phyloP scores from a whole-genome alignment of 2,329 filamentous ascomycete species.

The Exophiala sideris region DNA sequence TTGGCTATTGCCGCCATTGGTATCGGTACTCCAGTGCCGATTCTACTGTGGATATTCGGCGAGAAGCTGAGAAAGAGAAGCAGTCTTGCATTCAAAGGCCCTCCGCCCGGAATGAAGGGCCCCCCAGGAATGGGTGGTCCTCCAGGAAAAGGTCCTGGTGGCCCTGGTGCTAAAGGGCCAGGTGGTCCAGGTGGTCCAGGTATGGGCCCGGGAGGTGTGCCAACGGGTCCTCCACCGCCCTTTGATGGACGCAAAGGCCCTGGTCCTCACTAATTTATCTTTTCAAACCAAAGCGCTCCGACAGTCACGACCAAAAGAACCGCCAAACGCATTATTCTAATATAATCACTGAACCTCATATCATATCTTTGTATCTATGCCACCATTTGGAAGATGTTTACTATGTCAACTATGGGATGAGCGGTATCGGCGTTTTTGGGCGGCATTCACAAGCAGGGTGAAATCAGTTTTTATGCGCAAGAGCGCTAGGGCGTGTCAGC shows the following conservation, averaged over 20 bases:
- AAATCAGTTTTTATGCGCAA: slow-evolving; percentile 5
- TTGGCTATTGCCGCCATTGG: slow-evolving; percentile 42
- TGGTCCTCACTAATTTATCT: slow-evolving; percentile 5
- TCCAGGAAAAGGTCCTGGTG: slow-evolving; percentile 13
- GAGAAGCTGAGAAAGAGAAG: slow-evolving; percentile 37
- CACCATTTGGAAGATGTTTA: slow-evolving; percentile 9
- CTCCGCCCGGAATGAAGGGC: slow-evolving; percentile 22
- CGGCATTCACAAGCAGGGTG: slow-evolving; percentile 3
- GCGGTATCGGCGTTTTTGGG: slow-evolving; percentile 21
- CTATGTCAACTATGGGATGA: slow-evolving; percentile 24
- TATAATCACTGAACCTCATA: slow-evolving; percentile 12
- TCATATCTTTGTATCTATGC: slow-evolving; percentile 21
- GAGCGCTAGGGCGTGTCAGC: slow-evolving; percentile 1
- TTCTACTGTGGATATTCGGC: slow-evolving; percentile 48
- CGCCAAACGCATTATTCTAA: slow-evolving; percentile 13
- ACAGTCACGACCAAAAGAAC: slow-evolving; percentile 4
- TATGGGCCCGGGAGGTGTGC: slow-evolving; percentile 16
- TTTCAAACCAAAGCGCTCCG: slow-evolving; percentile 2
- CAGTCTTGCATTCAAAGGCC: slow-evolving; percentile 25
- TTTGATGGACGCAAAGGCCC: slow-evolving; percentile 12
- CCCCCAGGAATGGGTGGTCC: slow-evolving; percentile 21
- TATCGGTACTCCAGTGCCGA: slow-evolving; percentile 42
- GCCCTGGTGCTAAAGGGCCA: slow-evolving; percentile 15
- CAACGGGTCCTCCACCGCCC: slow-evolving; percentile 13
- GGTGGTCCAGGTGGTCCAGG: slow-evolving; percentile 15